Evolutionary conservation across 2,329 filamentous ascomycete species (phyloP).

Genomic region (Sporothrix euskadiensis): DNA sequence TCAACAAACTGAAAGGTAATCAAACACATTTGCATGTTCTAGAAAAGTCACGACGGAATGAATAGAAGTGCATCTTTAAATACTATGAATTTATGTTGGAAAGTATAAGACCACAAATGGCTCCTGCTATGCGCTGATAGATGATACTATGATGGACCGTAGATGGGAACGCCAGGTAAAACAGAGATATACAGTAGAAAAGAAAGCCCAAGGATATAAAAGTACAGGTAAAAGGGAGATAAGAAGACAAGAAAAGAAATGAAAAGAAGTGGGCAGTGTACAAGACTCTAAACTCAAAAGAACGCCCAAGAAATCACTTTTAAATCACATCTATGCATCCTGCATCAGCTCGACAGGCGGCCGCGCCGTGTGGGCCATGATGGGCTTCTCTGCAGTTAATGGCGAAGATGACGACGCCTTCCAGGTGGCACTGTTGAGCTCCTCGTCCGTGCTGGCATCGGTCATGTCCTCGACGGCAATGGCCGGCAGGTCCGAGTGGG

Average conservation of each 20-base stretch:
- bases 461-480: constrained; percentile 70
- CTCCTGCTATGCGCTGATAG: constrained; percentile 11
- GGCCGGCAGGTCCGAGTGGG: constrained; percentile 59
- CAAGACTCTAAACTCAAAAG: neutral
- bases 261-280: neutral
- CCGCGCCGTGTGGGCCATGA: constrained; percentile 60
- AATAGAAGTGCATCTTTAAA: neutral
- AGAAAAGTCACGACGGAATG: neutral
- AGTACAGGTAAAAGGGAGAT: neutral
- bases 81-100: neutral
- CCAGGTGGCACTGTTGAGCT: constrained; percentile 33
- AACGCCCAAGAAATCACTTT: neutral
- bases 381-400: constrained; percentile 41
- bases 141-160: constrained; percentile 3
- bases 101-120: neutral
- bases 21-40: constrained; percentile 8
- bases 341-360: constrained; percentile 68
- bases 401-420: neutral
- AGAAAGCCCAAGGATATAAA: neutral
- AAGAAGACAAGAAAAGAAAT: neutral
- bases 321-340: constrained; percentile 37
- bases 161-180: neutral
- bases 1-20: neutral
- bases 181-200: neutral
- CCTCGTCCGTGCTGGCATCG: constrained; percentile 56